Conservation (phyloP, 192 early-diverging fungal genomes). For the Backusella australiensis region DNA sequence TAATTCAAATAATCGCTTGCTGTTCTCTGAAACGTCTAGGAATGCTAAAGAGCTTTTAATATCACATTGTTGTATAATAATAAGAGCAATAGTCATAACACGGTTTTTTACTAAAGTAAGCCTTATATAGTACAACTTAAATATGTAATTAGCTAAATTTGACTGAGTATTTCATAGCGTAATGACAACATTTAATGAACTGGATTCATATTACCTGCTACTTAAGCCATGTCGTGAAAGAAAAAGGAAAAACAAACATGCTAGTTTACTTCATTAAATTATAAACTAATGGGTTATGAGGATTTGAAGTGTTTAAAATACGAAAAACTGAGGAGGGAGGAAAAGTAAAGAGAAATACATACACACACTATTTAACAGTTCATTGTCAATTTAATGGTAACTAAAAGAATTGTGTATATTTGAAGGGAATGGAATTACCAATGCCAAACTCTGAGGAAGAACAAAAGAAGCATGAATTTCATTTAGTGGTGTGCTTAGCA, state of each 20-base stretch:
- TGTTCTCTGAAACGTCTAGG: background rate
- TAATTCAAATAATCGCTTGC: background rate
- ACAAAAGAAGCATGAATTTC: background rate
- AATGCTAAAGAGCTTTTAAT: background rate
- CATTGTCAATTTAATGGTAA: background rate
- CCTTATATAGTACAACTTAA: background rate
- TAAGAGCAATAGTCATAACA: background rate
- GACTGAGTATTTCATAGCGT: background rate
- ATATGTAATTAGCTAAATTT: background rate
- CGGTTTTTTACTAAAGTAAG: background rate
- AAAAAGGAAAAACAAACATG: background rate
- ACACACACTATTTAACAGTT: background rate
- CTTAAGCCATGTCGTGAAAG: background rate
- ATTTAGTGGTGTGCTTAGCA: background rate
- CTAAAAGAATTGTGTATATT: background rate
- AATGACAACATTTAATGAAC: background rate
- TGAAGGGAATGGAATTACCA: background rate
- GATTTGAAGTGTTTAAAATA: background rate
- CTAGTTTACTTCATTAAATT: background rate
- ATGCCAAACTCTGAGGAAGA: background rate
- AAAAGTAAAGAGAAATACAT: background rate
- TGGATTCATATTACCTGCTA: too few relatives aligned
- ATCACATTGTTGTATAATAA: background rate
- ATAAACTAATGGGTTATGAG: too few relatives aligned
- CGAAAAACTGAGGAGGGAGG: background rate